Base-by-base conservation (phyloP, 176 grass and related monocot species). In the Otatea glauca region DNA sequence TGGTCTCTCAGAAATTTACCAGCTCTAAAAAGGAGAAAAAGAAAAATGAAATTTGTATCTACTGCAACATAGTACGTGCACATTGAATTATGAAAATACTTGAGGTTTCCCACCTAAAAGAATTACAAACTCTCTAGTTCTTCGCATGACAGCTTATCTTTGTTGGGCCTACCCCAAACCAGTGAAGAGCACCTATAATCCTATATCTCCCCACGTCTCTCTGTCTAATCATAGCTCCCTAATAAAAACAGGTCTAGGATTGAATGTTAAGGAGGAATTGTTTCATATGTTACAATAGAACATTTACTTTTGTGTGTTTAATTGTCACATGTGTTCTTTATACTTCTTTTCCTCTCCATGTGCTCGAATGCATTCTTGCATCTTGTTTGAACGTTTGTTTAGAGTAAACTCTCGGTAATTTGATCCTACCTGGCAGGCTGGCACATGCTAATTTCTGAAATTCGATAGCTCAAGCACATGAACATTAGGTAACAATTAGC, bases 201-300 rank as follows among this genome's bases (percentile, higher is more conserved):
- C 38, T 69, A 23, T 21, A 49, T 12, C 23, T 39, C 20, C 66
- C 2, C 20, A 10, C 67, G 9, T 69, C 20, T 69, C 66, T 69
- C 66, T 39, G 18, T 43, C 9, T 39, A 42, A 69, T 48, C 45
- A 14, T 12, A 48, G 45, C 45, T 48, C 45, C 45, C 45, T 13
- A 48, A 14, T 12, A 14, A 48, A 69, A 43, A 69, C 38, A 9
- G 9, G 18, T 69, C n/a, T 42, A 20, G 38, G 20, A 69, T 39
- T 69, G 38, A 69, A 70, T 44, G 67, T 43, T 42, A 69, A 69
- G 67, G 8, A 44, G 38, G 67, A 39, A 39, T 70, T 70, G 3
- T 49, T 49, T 49, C 47, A 12, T 15, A 15, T 14, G 3, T 15
- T 49, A 49, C 4, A 12, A 15, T 49, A 45, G 35, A 39, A 44